A percentile compares a stretch with the other conserved stretches of the same genome.
Conservation (phyloP, 768 basidiomycete species). For the Termitomyces sp. region DNA sequence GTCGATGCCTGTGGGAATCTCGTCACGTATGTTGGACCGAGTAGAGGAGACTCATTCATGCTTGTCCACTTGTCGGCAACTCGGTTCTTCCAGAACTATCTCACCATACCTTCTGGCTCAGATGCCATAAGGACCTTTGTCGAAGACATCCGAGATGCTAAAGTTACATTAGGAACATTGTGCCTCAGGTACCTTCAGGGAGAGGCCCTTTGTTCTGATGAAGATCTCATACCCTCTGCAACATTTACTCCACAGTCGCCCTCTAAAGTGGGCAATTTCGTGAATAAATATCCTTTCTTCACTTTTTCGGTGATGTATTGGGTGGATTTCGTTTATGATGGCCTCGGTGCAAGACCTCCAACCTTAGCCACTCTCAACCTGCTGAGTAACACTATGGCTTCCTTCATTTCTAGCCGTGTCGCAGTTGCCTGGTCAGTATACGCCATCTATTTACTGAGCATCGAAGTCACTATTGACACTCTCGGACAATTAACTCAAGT, state of each 20-base stretch:
- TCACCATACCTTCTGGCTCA: background rate
- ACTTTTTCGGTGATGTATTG: background rate
- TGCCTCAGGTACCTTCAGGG: slow-evolving; percentile 2
- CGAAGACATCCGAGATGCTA: background rate
- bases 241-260: background rate
- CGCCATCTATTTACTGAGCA: background rate
- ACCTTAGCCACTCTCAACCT: background rate
- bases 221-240: background rate
- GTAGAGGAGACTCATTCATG: background rate
- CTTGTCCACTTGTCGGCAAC: slow-evolving; percentile 6
- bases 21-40: background rate
- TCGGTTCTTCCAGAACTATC: background rate
- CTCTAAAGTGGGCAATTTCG: background rate
- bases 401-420: background rate
- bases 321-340: background rate
- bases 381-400: background rate
- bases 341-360: background rate
- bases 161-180: background rate
- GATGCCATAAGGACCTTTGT: background rate
- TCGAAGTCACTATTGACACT: background rate
- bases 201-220: background rate
- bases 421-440: slow-evolving; percentile 1
- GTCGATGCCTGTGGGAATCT: slow-evolving; percentile 8
- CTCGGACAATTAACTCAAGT: background rate
- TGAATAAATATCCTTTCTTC: background rate